Base-by-base conservation (phyloP, 1,284 basidiomycete species). In the Butyriboletus appendiculatus region DNA sequence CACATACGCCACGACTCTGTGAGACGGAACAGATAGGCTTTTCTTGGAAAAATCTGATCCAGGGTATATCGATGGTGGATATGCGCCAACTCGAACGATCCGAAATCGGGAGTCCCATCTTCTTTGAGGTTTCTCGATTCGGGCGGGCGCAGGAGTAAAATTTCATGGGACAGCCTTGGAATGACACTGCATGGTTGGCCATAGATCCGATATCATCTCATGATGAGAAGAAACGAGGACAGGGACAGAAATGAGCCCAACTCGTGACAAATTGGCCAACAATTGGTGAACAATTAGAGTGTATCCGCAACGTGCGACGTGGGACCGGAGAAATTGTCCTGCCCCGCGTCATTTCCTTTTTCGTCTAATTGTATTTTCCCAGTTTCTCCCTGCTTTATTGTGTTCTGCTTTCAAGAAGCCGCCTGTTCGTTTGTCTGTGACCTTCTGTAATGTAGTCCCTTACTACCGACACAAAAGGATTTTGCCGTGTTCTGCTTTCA, bases 381-480 rank as follows among this genome's bases (percentile, higher is more conserved):
- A 41, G 59, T 69, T 72, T 72, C 62, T 70, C 60, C 56, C 56
- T 64, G 9, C 41, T 70, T 64, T 72, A 69, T 72, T 69, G 70
- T 72, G 66, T 69, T 70, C 42, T 53, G 53, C 62, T 7, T 54
- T 51, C 60, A 57, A 58, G 62, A 69, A 69, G 68, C 46, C 56
- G 48, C 55, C 37, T 58, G 55, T 55, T 28, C 58, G 62, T 57
- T 35, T 56, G 56, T 59, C 56, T 65, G 58, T 52, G 45, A 42
- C 32, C 61, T 57, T 68, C 59, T 56, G 57, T 60, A 69, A 67
- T 71, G 57, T 52, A 57, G 56, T 57, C 66, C 67, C 58, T 71
- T 59, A 64, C 67, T 72, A 73, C 67, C 59, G 22, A 73, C 69
- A 69, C 70, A 70, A 69, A 68, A 69, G 59, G 58, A 59, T 64